Percentiles rank a stretch among this genome's conserved stretches.
These are phyloP conservation scores for Pilatotrama ljubarskyi DNA, from an alignment of 768 basidiomycete species.

Conservation along the genomic window DNA sequence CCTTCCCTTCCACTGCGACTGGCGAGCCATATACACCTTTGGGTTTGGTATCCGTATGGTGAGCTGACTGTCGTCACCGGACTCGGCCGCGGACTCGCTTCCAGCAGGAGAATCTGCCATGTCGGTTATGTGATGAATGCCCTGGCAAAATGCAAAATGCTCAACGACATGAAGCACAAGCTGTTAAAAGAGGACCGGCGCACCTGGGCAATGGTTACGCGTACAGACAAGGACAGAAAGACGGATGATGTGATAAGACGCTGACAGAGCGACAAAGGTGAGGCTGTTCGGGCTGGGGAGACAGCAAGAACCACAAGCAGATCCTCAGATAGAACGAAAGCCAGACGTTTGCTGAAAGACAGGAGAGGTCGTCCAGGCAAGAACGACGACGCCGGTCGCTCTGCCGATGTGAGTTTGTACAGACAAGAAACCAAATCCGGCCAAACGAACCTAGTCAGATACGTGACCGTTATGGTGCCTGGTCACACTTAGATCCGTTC, in stretches of 20 bases:
- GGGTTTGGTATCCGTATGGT: conserved; percentile 69
- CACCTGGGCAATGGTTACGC: background rate
- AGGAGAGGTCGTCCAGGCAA: background rate
- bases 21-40: conserved; percentile 65
- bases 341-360: background rate
- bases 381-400: conserved; percentile 8
- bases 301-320: background rate
- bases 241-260: conserved; percentile 14
- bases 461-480: conserved; percentile 28
- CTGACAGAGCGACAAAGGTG: background rate
- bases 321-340: background rate
- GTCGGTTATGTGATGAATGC: background rate
- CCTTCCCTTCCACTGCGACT: conserved; percentile 74
- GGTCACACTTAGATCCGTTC: conserved; percentile 23
- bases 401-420: conserved; percentile 27
- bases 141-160: background rate
- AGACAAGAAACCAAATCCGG: conserved; percentile 36
- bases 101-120: conserved; percentile 33
- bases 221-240: background rate
- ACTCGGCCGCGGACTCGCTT: conserved; percentile 34
- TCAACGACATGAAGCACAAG: background rate
- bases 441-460: conserved; percentile 32
- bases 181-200: background rate
- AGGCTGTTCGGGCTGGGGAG: background rate
- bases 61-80: conserved; percentile 40